Evolutionary conservation across 2,329 filamentous ascomycete species (phyloP).

Genomic region (Penicillium hesseltinei): DNA sequence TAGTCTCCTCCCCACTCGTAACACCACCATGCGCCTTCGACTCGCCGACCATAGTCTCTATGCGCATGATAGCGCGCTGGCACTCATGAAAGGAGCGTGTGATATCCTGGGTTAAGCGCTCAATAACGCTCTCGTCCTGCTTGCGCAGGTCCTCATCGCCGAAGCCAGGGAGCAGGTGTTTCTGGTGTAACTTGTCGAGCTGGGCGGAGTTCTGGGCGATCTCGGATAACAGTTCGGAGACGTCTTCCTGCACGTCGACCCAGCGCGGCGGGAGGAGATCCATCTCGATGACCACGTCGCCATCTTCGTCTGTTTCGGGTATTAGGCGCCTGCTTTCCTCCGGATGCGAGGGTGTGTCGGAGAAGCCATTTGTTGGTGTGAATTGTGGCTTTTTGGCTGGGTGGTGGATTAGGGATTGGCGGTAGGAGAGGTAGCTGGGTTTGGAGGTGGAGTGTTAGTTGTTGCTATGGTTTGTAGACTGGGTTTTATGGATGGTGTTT

Average conservation of each 20-base stretch:
- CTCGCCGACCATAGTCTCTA: constrained; percentile 84
- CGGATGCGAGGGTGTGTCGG: constrained; percentile 58
- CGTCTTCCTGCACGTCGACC: constrained; percentile 93
- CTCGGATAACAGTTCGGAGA: constrained; percentile 75
- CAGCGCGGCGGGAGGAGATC: constrained; percentile 91
- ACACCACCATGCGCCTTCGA: constrained; percentile 68
- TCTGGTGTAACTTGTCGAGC: constrained; percentile 91
- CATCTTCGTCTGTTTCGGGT: constrained; percentile 72
- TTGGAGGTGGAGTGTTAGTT: constrained; percentile 16
- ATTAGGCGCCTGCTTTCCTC: constrained; percentile 81
- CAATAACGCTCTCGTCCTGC: constrained; percentile 85
- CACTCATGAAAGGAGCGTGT: constrained; percentile 87
- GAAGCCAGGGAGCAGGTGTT: constrained; percentile 94
- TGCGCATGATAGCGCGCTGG: constrained; percentile 80
- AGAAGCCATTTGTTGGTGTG: constrained; percentile 59
- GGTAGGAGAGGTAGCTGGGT: constrained; percentile 91
- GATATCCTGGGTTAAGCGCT: constrained; percentile 83
- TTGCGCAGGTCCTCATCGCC: constrained; percentile 89
- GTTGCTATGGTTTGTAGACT: background rate
- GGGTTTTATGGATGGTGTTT: background rate
- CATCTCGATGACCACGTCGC: constrained; percentile 97
- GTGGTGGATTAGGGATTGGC: constrained; percentile 95
- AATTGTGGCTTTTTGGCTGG: constrained; percentile 80
- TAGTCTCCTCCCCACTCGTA: constrained; percentile 81
- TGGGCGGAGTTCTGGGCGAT: constrained; percentile 80